Evolutionary conservation across 345 rosid genomes (phyloP), one percentile per base, ranked within the genome.

Genomic region (Clausena lansium): DNA sequence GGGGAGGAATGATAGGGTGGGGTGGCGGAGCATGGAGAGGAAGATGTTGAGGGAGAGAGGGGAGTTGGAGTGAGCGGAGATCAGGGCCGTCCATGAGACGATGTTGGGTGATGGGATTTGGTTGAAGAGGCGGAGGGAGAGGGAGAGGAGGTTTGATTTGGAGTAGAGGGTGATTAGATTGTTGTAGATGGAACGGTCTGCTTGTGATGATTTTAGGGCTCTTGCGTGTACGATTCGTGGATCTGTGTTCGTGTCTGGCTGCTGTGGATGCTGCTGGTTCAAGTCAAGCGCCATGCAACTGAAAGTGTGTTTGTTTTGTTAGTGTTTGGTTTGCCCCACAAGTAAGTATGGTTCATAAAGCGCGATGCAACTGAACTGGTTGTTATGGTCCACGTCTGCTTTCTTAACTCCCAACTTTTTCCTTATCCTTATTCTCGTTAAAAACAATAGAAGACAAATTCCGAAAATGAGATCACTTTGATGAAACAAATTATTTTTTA

Each of bases 1-100:
- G 74, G 89, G 91, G 25, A 80, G 75, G 32, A 75, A 22, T 33
- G 64, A 35, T 25, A 8, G 25, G 15, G 68, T 39, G n/a, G 86
- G 79, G 77, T 57, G 63, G 78, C 89, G 83, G 63, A 86, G 87
- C 91, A 86, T 85, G 79, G 89, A 83, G 78, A 88, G 32, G 82
- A 86, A 86, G 72, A 77, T 64, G 54, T 67, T 76, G 71, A 85
- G 83, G 45, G 91, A 80, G 36, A 67, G 78, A 35, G 62, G 41
- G 13, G 86, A 81, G 70, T 24, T 63, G 82, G 89, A 33, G 80
- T 81, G 63, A 13, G 83, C 83, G 9, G 89, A 83, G 55, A 88
- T 86, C 75, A 88, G 80, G 62, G 91, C 74, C 4, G 88, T 88
- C 89, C 89, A 86, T 47, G 89, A 84, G 76, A 88, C 89, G 59